A percentile compares a stretch with the other conserved stretches of the same genome.
These are phyloP conservation scores for Lactifluus piperatus DNA, from an alignment of 768 basidiomycete genomes.

Conservation along the genomic window DNA sequence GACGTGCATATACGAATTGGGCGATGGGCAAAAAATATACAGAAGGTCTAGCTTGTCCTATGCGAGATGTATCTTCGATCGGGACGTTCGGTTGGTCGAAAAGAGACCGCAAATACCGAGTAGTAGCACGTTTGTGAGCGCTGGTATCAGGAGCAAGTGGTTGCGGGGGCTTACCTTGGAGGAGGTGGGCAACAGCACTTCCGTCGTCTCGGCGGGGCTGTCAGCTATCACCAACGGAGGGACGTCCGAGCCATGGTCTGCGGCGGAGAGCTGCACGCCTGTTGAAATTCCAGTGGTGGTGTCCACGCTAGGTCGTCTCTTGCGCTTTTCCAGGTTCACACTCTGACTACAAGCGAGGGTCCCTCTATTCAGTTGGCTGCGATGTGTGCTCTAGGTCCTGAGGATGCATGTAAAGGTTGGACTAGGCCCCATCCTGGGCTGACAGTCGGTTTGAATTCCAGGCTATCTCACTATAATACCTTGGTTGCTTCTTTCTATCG, in stretches of 20 bases:
- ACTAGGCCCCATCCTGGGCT: no score
- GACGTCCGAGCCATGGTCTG: not conserved
- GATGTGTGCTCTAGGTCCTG: no score
- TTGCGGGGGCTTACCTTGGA: not conserved
- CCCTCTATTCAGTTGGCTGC: no score
- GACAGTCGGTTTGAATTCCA: no score
- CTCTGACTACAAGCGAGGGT: no score
- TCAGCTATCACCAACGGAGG: not conserved
- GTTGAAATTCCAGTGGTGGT: not conserved
- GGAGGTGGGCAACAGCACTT: not conserved
- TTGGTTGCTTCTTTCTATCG: no score
- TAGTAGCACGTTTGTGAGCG: no score
- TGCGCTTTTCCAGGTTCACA: conserved; percentile 7
- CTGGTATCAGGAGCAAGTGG: not conserved
- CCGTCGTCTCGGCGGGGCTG: not conserved
- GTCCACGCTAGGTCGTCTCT: conserved; percentile 4
- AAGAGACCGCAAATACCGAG: not conserved
- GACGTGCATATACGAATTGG: no score
- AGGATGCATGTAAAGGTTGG: no score
- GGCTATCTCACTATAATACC: no score
- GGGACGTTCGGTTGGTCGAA: conserved; percentile 8
- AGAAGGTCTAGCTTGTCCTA: not conserved
- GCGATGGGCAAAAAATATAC: not conserved
- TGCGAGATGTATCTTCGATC: not conserved
- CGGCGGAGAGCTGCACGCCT: not conserved